These are phyloP conservation scores for Carex cristatella DNA, from an alignment of 176 grass and related monocot genomes.

Conservation along the genomic window DNA sequence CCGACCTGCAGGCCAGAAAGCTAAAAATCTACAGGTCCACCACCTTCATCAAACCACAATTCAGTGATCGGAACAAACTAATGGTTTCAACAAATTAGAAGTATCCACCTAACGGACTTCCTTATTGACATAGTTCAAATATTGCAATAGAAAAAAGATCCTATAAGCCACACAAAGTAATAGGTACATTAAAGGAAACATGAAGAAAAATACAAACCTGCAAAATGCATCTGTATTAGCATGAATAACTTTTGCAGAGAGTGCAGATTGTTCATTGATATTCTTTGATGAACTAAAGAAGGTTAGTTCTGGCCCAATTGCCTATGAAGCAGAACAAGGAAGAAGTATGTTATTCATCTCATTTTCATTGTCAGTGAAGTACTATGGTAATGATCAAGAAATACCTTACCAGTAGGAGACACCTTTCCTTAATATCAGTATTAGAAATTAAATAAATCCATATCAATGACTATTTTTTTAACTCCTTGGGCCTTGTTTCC, in stretches of 20 bases:
- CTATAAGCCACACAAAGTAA: background rate
- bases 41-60: background rate
- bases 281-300: slow-evolving; percentile 86
- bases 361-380: background rate
- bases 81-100: background rate
- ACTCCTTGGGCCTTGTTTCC: background rate
- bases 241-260: slow-evolving; percentile 93
- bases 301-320: slow-evolving; percentile 95
- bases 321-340: slow-evolving; percentile 35
- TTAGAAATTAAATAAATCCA: background rate
- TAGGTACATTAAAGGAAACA: slow-evolving; percentile 5
- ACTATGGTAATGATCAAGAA: background rate
- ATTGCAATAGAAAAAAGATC: background rate
- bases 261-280: slow-evolving; percentile 51
- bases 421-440: background rate
- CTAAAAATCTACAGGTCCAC: background rate
- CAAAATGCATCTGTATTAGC: slow-evolving; percentile 83
- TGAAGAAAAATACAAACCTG: slow-evolving; percentile 42
- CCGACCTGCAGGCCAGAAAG: background rate
- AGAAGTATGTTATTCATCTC: slow-evolving; percentile 1
- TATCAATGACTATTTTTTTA: background rate
- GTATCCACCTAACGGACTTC: background rate
- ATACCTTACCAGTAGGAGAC: background rate
- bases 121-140: background rate
- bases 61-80: background rate